phyloP scores from a whole-genome alignment of 495 filamentous ascomycete species.

The Penicillium ucsense region DNA sequence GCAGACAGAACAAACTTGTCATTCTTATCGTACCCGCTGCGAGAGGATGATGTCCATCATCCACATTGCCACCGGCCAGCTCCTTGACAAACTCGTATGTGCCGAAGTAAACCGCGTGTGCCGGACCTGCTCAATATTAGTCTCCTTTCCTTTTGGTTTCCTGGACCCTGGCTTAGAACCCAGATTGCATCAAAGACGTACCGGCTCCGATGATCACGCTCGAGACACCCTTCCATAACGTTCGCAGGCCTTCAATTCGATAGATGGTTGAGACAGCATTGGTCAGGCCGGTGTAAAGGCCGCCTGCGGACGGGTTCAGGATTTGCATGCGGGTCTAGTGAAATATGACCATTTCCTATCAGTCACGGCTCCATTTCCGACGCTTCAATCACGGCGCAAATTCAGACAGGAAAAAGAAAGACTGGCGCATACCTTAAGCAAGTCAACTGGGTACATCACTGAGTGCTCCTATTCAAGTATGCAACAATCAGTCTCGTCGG shows the following conservation, averaged over 20 bases:
- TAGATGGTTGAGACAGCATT: conserved; percentile 90
- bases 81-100: conserved; percentile 98
- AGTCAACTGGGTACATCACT: conserved; percentile 97
- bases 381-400: not conserved
- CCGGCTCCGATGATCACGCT: conserved; percentile 94
- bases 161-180: not conserved
- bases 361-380: not conserved
- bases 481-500: conserved; percentile 9
- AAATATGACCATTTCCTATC: conserved; percentile 2
- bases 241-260: conserved; percentile 75
- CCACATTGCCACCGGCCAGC: conserved; percentile 82
- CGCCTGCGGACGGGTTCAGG: conserved; percentile 74
- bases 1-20: not conserved
- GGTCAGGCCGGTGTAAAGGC: conserved; percentile 81
- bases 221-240: conserved; percentile 92
- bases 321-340: conserved; percentile 93
- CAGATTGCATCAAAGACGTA: conserved; percentile 24
- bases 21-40: conserved; percentile 59
- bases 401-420: not conserved
- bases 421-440: conserved; percentile 71
- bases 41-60: conserved; percentile 81
- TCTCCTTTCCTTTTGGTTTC: not conserved
- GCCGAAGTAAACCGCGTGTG: conserved; percentile 95
- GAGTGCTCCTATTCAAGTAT: conserved; percentile 56
- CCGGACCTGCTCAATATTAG: conserved; percentile 58